These are phyloP conservation scores for Henckelia pumila DNA, from an alignment of 257 asterid species.

Conservation along the genomic window DNA sequence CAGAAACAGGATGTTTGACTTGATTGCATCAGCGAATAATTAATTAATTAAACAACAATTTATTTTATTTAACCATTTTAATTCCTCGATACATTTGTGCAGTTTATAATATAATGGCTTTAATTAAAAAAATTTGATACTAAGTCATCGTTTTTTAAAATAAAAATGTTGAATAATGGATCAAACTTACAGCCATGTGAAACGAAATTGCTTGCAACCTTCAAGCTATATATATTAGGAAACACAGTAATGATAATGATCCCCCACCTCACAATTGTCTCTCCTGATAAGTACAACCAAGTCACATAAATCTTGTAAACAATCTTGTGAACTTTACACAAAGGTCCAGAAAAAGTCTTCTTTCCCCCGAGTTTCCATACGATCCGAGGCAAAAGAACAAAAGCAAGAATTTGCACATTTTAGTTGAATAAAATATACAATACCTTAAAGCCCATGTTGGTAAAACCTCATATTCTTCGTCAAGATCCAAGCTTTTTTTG, in stretches of 20 bases:
- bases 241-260: background rate
- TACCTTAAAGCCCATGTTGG: background rate
- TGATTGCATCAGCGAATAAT: conserved; percentile 25
- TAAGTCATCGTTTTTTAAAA: too few relatives aligned
- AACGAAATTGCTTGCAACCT: conserved; percentile 33
- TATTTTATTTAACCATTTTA: too few relatives aligned
- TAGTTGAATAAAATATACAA: conserved; percentile 19
- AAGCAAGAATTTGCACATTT: background rate
- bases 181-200: background rate
- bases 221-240: background rate
- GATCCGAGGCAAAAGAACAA: background rate
- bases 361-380: conserved; percentile 1
- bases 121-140: too few relatives aligned
- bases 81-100: too few relatives aligned
- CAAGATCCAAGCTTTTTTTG: background rate
- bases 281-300: conserved; percentile 20
- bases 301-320: conserved; percentile 33
- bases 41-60: conserved; percentile 17
- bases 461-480: conserved; percentile 16
- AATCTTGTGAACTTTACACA: conserved; percentile 26
- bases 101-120: too few relatives aligned
- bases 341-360: conserved; percentile 28
- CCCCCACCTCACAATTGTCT: conserved; percentile 4
- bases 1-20: background rate
- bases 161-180: too few relatives aligned